Conservation (phyloP, 768 basidiomycete species). For the Russula dissimulans region DNA sequence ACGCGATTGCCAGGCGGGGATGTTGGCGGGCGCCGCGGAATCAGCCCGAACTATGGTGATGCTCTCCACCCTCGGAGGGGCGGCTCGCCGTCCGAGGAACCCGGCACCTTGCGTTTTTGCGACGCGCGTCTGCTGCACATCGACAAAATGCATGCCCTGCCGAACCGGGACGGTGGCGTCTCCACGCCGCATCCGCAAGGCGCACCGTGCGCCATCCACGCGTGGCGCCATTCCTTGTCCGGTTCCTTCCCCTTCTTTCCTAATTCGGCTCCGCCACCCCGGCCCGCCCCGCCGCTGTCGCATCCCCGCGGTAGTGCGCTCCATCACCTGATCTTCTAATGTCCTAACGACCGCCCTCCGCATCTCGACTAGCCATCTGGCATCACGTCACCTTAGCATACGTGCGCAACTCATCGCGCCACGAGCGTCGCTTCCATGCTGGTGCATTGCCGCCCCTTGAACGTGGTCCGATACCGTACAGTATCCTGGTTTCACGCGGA, state of each 20-base stretch:
- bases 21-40: slow-evolving; percentile 16
- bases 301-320: slow-evolving; percentile 8
- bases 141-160: slow-evolving; percentile 15
- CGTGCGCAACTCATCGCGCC: slow-evolving; percentile 10
- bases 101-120: slow-evolving; percentile 17
- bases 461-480: neutral
- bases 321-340: slow-evolving; percentile 12
- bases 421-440: slow-evolving; percentile 14
- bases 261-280: slow-evolving; percentile 11
- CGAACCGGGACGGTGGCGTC: slow-evolving; percentile 16
- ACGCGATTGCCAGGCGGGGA: slow-evolving; percentile 15
- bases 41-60: slow-evolving; percentile 11
- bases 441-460: slow-evolving; percentile 11
- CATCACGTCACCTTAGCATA: slow-evolving; percentile 8
- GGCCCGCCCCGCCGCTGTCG: slow-evolving; percentile 11
- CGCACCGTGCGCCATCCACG: slow-evolving; percentile 18
- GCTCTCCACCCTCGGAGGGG: slow-evolving; percentile 14
- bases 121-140: slow-evolving; percentile 13
- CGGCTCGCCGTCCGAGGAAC: slow-evolving; percentile 14
- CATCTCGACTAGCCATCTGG: slow-evolving; percentile 5
- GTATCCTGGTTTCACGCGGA: neutral
- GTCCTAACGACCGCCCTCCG: slow-evolving; percentile 11
- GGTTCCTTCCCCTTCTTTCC: slow-evolving; percentile 10
- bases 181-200: slow-evolving; percentile 18
- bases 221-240: slow-evolving; percentile 12